These are phyloP conservation scores for Glycine latifolia DNA, from an alignment of 306 rosid genomes.

Conservation along the genomic window DNA sequence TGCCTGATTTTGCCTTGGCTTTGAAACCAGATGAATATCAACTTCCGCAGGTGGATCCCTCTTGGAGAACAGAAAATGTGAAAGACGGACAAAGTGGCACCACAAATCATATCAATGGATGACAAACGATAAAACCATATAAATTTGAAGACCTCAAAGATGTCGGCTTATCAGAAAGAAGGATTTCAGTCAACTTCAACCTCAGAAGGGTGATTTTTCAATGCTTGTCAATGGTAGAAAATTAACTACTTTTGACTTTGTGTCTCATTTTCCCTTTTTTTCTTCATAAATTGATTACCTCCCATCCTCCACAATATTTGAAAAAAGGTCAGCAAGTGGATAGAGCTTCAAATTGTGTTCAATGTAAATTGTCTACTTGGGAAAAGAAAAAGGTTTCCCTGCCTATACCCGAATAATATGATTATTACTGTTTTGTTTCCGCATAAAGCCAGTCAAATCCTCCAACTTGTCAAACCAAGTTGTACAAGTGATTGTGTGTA, in stretches of 20 bases:
- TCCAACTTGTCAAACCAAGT: slow-evolving; percentile 43
- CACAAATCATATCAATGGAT: slow-evolving; percentile 60
- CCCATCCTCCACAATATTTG: slow-evolving; percentile 34
- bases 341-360: slow-evolving; percentile 54
- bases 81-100: slow-evolving; percentile 57
- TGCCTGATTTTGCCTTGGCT: slow-evolving; percentile 96
- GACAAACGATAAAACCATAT: slow-evolving; percentile 49
- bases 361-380: slow-evolving; percentile 47
- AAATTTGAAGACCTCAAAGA: slow-evolving; percentile 39
- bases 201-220: slow-evolving; percentile 51
- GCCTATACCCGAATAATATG: slow-evolving; percentile 46
- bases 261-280: slow-evolving; percentile 26
- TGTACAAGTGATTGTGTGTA: slow-evolving; percentile 49
- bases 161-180: slow-evolving; percentile 43
- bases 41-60: slow-evolving; percentile 79
- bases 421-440: slow-evolving; percentile 34
- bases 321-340: slow-evolving; percentile 41
- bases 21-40: slow-evolving; percentile 96
- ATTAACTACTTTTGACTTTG: slow-evolving; percentile 30
- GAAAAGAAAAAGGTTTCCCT: slow-evolving; percentile 44
- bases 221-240: slow-evolving; percentile 48
- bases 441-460: slow-evolving; percentile 26
- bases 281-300: slow-evolving; percentile 36
- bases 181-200: slow-evolving; percentile 50
- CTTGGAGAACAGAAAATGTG: slow-evolving; percentile 79